Evolutionary conservation across 768 basidiomycete species (phyloP).

Genomic region (Suillus tomentosus): DNA sequence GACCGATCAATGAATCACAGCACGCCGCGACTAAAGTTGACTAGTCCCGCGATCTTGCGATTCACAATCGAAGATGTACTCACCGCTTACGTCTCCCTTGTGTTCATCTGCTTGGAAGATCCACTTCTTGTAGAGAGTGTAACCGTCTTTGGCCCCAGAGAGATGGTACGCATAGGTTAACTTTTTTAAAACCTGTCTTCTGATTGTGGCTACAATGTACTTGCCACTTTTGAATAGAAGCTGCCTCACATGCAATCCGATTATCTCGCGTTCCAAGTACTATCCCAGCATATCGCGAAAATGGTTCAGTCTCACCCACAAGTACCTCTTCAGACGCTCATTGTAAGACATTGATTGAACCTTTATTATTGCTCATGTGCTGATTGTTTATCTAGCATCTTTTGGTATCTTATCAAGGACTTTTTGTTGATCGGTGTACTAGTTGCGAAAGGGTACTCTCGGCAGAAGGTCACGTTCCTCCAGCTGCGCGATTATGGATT

Average conservation of each 20-base stretch:
- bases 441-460: conserved; percentile 68
- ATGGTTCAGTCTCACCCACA: conserved; percentile 57
- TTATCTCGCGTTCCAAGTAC: conserved; percentile 60
- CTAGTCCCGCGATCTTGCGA: conserved; percentile 46
- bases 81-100: conserved; percentile 61
- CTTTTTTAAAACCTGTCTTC: conserved; percentile 4
- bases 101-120: conserved; percentile 36
- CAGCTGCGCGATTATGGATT: conserved; percentile 63
- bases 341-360: conserved; percentile 38
- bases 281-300: conserved; percentile 67
- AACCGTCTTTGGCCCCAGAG: conserved; percentile 72
- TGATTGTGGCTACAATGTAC: conserved; percentile 7
- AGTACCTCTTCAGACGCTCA: conserved; percentile 53
- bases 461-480: conserved; percentile 69
- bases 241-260: conserved; percentile 69
- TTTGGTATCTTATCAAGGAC: conserved; percentile 54
- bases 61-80: conserved; percentile 67
- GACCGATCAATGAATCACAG: conserved; percentile 6
- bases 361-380: neutral
- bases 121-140: conserved; percentile 61
- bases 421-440: conserved; percentile 64
- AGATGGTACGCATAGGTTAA: conserved; percentile 49
- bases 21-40: conserved; percentile 14
- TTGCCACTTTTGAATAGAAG: conserved; percentile 43
- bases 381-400: conserved; percentile 40